phyloP scores from a whole-genome alignment of 1,284 basidiomycete species.

The Coniophora puteana region DNA sequence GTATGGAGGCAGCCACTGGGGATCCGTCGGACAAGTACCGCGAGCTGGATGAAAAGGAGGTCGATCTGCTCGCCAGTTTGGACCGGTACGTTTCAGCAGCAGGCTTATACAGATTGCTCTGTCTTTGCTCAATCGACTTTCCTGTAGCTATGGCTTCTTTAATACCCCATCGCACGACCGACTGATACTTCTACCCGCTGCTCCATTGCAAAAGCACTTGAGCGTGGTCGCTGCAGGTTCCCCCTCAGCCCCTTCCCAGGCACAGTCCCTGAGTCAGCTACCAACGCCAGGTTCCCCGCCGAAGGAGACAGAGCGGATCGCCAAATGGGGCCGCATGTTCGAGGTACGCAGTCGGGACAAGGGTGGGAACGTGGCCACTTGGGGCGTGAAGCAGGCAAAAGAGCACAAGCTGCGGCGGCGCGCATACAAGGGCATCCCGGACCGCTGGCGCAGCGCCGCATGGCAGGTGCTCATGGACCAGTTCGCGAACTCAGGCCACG shows the following conservation, averaged over 20 bases:
- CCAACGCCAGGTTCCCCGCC: slow-evolving; percentile 43
- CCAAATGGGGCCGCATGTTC: slow-evolving; percentile 91
- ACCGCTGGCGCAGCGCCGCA: slow-evolving; percentile 90
- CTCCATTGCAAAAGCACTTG: slow-evolving; percentile 62
- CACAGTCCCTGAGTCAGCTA: slow-evolving; percentile 39
- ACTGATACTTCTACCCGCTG: slow-evolving; percentile 61
- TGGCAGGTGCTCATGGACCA: slow-evolving; percentile 79
- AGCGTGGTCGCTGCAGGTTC: slow-evolving; percentile 43
- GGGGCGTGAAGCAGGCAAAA: slow-evolving; percentile 66
- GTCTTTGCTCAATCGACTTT: slow-evolving; percentile 8
- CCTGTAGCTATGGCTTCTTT: slow-evolving; percentile 91
- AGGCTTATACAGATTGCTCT: slow-evolving; percentile 16
- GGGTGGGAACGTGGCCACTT: slow-evolving; percentile 75
- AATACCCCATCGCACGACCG: slow-evolving; percentile 73
- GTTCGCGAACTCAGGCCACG: slow-evolving; percentile 42
- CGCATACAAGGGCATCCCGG: slow-evolving; percentile 94
- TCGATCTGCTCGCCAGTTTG: slow-evolving; percentile 64
- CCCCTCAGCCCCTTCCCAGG: slow-evolving; percentile 34
- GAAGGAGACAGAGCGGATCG: slow-evolving; percentile 71
- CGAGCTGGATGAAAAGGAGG: slow-evolving; percentile 61
- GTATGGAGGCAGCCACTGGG: slow-evolving; percentile 51
- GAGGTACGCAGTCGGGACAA: slow-evolving; percentile 60
- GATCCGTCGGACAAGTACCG: slow-evolving; percentile 55
- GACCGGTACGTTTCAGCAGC: slow-evolving; percentile 63
- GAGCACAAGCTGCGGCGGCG: slow-evolving; percentile 65